phyloP scores from a whole-genome alignment of 306 rosid species.

The Fragaria vesca region DNA sequence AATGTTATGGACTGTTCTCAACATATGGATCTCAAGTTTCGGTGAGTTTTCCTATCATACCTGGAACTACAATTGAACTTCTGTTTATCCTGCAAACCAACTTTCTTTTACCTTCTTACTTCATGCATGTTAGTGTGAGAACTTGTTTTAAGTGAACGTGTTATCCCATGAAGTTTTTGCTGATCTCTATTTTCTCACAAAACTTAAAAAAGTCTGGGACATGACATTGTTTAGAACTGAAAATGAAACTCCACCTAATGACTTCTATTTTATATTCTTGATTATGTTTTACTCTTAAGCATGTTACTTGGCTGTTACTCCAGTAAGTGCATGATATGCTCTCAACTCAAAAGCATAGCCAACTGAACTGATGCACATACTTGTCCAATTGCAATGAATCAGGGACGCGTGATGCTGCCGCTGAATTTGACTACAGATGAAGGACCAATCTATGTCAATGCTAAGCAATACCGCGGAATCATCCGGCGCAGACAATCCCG shows the following conservation, averaged over 20 bases:
- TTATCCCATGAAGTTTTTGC: background rate
- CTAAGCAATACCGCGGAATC: slow-evolving; percentile 96
- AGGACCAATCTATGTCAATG: slow-evolving; percentile 90
- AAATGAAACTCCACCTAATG: background rate
- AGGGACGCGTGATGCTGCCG: slow-evolving; percentile 97
- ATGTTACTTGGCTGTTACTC: background rate
- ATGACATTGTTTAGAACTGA: background rate
- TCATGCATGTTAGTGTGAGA: background rate
- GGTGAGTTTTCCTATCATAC: slow-evolving; percentile 47
- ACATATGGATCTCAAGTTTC: slow-evolving; percentile 70
- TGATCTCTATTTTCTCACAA: background rate
- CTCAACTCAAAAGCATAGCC: background rate
- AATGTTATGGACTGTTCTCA: slow-evolving; percentile 77
- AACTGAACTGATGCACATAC: slow-evolving; percentile 26
- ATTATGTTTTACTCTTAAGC: background rate
- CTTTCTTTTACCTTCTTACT: background rate
- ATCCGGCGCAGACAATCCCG: slow-evolving; percentile 87
- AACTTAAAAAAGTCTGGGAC: background rate
- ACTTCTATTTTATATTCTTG: background rate
- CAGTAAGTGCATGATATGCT: slow-evolving; percentile 12
- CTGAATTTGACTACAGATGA: slow-evolving; percentile 74
- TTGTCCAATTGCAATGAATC: slow-evolving; percentile 23
- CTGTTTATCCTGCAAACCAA: slow-evolving; percentile 2
- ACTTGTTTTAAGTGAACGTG: background rate
- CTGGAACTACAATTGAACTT: background rate